Conservation (phyloP, 257 asterid species). For the Fraxinus quadrangulata region DNA sequence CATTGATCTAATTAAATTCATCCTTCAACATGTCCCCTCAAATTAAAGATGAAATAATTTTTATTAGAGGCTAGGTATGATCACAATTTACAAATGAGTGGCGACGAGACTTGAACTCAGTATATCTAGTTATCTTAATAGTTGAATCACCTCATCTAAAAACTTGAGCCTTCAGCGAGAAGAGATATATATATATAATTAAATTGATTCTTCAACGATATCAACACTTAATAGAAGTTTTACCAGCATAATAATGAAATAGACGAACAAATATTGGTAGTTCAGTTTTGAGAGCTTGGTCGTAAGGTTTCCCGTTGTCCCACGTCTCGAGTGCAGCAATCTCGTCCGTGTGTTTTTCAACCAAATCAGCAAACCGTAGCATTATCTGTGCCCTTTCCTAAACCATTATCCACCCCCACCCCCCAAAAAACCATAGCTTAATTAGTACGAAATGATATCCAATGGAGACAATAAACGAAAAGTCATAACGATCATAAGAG, state of each 20-base stretch:
- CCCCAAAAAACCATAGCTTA: no score
- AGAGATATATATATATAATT: no score
- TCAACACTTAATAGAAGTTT: not conserved
- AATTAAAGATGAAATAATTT: no score
- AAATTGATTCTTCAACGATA: no score
- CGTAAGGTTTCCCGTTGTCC: slow-evolving; percentile 84
- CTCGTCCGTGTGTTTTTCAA: slow-evolving; percentile 81
- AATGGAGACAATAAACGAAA: not conserved
- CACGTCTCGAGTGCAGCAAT: slow-evolving; percentile 88
- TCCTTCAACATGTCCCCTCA: not conserved
- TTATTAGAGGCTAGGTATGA: not conserved
- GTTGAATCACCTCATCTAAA: not conserved
- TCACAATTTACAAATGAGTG: not conserved
- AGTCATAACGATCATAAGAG: not conserved
- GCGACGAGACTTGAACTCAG: not conserved
- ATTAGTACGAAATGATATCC: not conserved
- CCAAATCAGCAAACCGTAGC: slow-evolving; percentile 79
- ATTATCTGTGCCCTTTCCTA: slow-evolving; percentile 80
- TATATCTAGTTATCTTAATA: no score
- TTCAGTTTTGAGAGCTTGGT: slow-evolving; percentile 69
- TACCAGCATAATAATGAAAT: slow-evolving; percentile 86
- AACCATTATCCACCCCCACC: not conserved
- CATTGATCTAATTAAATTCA: no score
- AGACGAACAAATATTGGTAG: slow-evolving; percentile 78
- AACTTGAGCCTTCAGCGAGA: not conserved